phyloP scores from a whole-genome alignment of 1,284 basidiomycete species.

The Ustilago cynodontis region DNA sequence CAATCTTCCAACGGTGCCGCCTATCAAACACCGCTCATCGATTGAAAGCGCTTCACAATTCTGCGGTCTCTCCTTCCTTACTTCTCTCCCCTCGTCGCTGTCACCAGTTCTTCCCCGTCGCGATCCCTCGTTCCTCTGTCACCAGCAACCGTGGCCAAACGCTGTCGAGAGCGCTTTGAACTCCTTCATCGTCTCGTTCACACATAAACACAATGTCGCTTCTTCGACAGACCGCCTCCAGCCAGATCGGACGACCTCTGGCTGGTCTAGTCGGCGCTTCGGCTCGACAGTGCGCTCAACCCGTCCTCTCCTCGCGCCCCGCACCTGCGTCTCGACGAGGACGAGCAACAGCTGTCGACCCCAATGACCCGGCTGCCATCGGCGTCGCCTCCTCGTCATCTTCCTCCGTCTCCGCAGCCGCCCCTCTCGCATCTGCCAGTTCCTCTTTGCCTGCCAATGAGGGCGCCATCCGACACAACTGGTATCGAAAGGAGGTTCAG shows the following conservation, averaged over 20 bases:
- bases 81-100: not conserved
- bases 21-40: conserved; percentile 8
- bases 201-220: conserved; percentile 32
- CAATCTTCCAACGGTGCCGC: conserved; percentile 16
- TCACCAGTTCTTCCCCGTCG: not conserved
- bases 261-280: conserved; percentile 26
- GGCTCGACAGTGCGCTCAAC: conserved; percentile 33
- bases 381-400: conserved; percentile 18
- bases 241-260: conserved; percentile 33
- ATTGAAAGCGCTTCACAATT: not conserved
- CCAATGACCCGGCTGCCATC: conserved; percentile 33
- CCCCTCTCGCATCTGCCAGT: conserved; percentile 3
- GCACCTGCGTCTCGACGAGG: conserved; percentile 40
- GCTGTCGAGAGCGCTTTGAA: not conserved
- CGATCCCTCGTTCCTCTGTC: not conserved
- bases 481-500: conserved; percentile 63
- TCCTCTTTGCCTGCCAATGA: conserved; percentile 14
- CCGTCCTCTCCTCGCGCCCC: conserved; percentile 9
- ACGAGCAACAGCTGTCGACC: conserved; percentile 52
- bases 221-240: conserved; percentile 33
- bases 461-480: conserved; percentile 54
- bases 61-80: not conserved
- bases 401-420: conserved; percentile 2
- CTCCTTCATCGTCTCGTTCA: not conserved
- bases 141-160: not conserved